Base-by-base conservation (phyloP, 169 alveolate genomes). In the Plasmodium adleri region DNA sequence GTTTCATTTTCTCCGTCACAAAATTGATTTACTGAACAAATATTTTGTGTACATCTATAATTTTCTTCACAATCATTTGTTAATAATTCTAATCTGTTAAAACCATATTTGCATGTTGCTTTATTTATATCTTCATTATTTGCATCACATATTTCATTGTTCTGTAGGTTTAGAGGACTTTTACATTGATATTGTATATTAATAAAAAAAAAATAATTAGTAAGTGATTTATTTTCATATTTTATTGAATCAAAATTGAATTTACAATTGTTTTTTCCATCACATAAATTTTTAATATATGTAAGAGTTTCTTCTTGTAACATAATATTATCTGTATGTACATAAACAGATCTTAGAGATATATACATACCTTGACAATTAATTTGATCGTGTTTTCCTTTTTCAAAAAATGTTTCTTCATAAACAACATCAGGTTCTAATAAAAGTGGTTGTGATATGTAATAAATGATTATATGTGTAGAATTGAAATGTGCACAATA, bases 391-490 rank as follows among this genome's bases (percentile, higher is more conserved):
- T 76, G 63, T 76, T 76, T 70, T 45, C 58, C 52, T 2, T 76
- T 70, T 63, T 76, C 64, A 39, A 63, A 76, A 76, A 76, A 76
- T 47, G 66, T 2, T n/a, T 76, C 75, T 63, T 76, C 28, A 67
- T 63, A 76, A 12, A 63, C n/a, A 47, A 63, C 70, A 20, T 76
- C 12, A 45, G 88, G 76, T 56, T 76, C 60, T 10, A 76, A n/a
- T 2, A 76, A 20, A 3, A 24, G 32, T 13, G 88, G 88, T 54
- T 28, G 26, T 15, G 76, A 49, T 2, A 76, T 20, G 13, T 60
- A 58, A 54, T 76, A 76, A 13, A 76, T 63, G 1, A 76, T 17
- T 12, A 76, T 63, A 39, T 76, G 58, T 13, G 28, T 45, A 5
- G 26, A 39, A 28, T 76, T 45, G 20, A 76, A 20, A 56, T 76